phyloP scores from a whole-genome alignment of 495 filamentous ascomycete genomes.

The Penicillium cataractarum region DNA sequence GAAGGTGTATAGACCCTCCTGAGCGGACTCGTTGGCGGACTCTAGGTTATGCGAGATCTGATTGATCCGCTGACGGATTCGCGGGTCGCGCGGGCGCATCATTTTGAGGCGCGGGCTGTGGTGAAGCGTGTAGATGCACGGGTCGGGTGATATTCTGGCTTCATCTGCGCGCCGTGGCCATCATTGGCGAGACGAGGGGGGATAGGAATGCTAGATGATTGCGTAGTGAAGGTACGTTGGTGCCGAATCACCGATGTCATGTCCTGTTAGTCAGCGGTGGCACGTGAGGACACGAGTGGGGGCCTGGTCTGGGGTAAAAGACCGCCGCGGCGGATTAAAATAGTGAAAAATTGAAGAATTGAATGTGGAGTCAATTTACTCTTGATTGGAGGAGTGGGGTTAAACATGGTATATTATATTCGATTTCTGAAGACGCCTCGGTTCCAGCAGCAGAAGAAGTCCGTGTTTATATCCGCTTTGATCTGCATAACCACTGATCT shows the following conservation, averaged over 20 bases:
- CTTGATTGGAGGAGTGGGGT: not conserved
- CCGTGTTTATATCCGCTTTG: slow-evolving; percentile 50
- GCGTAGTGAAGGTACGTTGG: slow-evolving; percentile 7
- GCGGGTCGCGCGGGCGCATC: slow-evolving; percentile 82
- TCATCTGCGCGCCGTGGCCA: slow-evolving; percentile 19
- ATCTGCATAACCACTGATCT: slow-evolving; percentile 90
- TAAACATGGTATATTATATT: slow-evolving; percentile 69
- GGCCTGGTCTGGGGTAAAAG: slow-evolving; percentile 22
- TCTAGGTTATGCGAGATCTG: slow-evolving; percentile 92
- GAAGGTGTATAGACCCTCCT: slow-evolving; percentile 85
- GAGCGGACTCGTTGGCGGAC: slow-evolving; percentile 86
- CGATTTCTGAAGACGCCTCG: slow-evolving; percentile 71
- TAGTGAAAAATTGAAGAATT: not conserved
- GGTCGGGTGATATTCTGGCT: slow-evolving; percentile 10
- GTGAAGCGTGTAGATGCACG: not conserved
- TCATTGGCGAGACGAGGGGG: slow-evolving; percentile 4
- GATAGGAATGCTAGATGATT: slow-evolving; percentile 4
- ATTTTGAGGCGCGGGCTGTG: slow-evolving; percentile 27
- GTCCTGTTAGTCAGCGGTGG: slow-evolving; percentile 25
- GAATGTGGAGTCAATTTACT: not conserved
- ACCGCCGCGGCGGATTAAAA: not conserved
- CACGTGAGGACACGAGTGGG: slow-evolving; percentile 22
- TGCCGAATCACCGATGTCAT: slow-evolving; percentile 25
- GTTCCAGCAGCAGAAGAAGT: slow-evolving; percentile 46
- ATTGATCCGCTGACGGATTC: slow-evolving; percentile 91